Evolutionary conservation across 495 filamentous ascomycete genomes (phyloP).

Genomic region (Xanthoparmelia taractica): DNA sequence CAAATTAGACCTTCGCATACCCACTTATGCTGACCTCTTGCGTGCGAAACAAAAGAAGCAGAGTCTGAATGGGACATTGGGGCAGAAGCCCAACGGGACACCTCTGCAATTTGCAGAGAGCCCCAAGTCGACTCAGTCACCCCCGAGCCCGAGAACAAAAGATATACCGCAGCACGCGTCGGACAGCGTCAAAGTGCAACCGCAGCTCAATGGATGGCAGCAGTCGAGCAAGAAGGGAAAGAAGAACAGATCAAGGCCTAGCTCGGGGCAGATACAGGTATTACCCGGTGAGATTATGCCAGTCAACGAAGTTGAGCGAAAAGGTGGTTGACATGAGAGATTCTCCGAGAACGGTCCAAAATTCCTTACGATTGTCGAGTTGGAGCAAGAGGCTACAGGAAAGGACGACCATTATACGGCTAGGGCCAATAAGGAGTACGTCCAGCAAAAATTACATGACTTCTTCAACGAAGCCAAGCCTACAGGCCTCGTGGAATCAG

Average conservation of each 20-base stretch:
- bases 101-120: constrained; percentile 5
- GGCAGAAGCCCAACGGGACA: constrained; percentile 34
- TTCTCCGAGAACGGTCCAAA: background rate
- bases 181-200: constrained; percentile 12
- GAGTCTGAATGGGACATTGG: constrained; percentile 23
- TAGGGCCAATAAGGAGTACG: background rate
- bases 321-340: constrained; percentile 36
- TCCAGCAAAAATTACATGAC: background rate
- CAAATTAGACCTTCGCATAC: constrained; percentile 21
- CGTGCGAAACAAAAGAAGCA: constrained; percentile 27
- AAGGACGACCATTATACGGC: background rate
- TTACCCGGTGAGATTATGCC: constrained; percentile 38
- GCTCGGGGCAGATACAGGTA: constrained; percentile 23
- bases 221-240: constrained; percentile 42
- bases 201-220: constrained; percentile 34
- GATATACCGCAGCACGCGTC: constrained; percentile 6
- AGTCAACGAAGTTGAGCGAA: constrained; percentile 43
- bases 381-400: background rate
- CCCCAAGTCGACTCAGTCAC: constrained; percentile 4
- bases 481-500: background rate
- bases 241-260: constrained; percentile 36
- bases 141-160: constrained; percentile 8
- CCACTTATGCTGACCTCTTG: constrained; percentile 20
- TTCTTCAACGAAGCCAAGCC: constrained; percentile 2
- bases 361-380: background rate